Evolutionary conservation across 345 rosid species (phyloP).

Genomic region (Eutrema heterophyllum): DNA sequence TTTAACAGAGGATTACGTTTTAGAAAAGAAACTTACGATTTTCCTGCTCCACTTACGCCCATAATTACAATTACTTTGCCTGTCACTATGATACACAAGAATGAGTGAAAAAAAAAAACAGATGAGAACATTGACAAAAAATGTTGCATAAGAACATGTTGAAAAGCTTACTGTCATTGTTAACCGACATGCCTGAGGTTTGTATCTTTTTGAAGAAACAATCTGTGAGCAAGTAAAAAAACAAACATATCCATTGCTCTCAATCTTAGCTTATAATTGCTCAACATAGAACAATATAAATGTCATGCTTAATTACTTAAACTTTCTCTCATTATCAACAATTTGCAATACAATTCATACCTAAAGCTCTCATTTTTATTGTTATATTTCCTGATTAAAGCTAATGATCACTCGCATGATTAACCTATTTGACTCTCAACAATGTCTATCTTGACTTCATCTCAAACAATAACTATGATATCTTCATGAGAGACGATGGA

Average conservation of each 20-base stretch:
- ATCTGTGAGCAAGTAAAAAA: neutral
- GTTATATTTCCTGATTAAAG: too few relatives aligned
- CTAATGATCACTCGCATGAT: neutral
- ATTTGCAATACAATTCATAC: neutral
- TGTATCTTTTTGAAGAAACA: neutral
- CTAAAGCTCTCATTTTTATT: neutral
- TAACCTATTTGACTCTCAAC: neutral
- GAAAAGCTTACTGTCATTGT: constrained; percentile 15
- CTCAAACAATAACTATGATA: too few relatives aligned
- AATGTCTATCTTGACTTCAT: too few relatives aligned
- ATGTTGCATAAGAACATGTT: neutral
- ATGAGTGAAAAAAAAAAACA: neutral
- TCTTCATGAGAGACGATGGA: too few relatives aligned
- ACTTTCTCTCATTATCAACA: too few relatives aligned
- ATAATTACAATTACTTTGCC: constrained; percentile 54
- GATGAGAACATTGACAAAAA: neutral
- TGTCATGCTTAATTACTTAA: neutral
- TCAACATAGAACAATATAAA: neutral
- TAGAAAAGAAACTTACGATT: constrained; percentile 45
- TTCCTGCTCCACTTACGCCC: constrained; percentile 82
- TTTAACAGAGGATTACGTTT: neutral
- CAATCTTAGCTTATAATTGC: neutral
- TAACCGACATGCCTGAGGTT: constrained; percentile 1
- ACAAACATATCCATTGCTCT: neutral
- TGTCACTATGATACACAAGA: constrained; percentile 11